Evolutionary conservation across 768 basidiomycete genomes (phyloP), one percentile per base, ranked within the genome.

Genomic region (Erythrobasidium yunnanense): DNA sequence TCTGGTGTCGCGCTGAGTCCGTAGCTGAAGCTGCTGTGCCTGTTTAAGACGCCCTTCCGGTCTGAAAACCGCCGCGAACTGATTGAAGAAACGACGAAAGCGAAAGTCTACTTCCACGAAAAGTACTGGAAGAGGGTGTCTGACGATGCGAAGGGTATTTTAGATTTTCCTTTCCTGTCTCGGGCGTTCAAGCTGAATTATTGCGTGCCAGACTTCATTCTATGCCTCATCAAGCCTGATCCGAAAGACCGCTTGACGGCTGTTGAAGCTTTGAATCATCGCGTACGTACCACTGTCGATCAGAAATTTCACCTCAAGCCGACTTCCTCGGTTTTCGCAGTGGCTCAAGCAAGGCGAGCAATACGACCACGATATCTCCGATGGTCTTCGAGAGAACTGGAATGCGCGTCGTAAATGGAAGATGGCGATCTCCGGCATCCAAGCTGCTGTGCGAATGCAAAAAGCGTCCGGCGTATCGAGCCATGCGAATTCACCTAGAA

Each of bases 101-200:
- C 86, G 0, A 85, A 84, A 71, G 81, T 96, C 51, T 86, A 87
- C 70, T 97, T 99, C 68, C 70, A 96, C 70, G 88, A 91, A 29
- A 81, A 84, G 33, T 99, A 91, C 69, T 99, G 95, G 95, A 83
- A 83, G 76, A 95, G 93, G 66, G 82, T 93, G 38, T 88, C 87
- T 1, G 73, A 78, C 1, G 81, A 50, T 7, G 60, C 60, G 17
- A 63, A 63, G 38, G 45, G 60, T 33, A 49, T 27, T n/a, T n/a
- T n/a, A n/a, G n/a, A n/a, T n/a, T n/a, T n/a, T n/a, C n/a, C n/a
- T n/a, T n/a, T n/a, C n/a, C n/a, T n/a, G n/a, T n/a, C n/a, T n/a
- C n/a, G n/a, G n/a, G n/a, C n/a, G n/a, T 34, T 3, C 11, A 8
- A 11, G 54, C 6, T 30, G 6, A 13, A 52, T 15, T 23, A 20